Base-by-base conservation (phyloP, 805 yeast genomes). In the Metschnikowia henanensis region DNA sequence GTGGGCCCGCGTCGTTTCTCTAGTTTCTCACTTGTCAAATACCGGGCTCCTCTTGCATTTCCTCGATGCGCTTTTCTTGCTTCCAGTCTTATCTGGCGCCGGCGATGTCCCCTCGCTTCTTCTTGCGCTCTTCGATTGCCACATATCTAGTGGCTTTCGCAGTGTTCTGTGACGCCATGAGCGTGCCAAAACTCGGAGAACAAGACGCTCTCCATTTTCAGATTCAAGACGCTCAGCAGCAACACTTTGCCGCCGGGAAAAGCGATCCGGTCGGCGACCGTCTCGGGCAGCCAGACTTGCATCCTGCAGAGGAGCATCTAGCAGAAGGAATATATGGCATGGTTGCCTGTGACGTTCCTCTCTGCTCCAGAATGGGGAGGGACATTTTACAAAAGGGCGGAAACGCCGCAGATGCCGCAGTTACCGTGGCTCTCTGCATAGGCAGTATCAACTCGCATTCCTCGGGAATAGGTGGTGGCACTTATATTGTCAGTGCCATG, bases 391-490 rank as follows among this genome's bases (percentile, higher is more conserved):
- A 63, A 40, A 51, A 55, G 18, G 81, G 80, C 6, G 95, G 97
- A 0, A 83, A 80, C 55, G 97, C 97, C 2, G 97, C 96, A 0
- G 99, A 92, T 61, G 96, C 97, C 0, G 87, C 96, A 0, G 84
- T 92, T 2, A 84, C 96, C 0, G 86, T 87, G 10, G 88, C 95
- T 0, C 70, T 92, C 22, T 92, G 99, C 59, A 80, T 92, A 25
- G 98, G 98, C 2, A 75, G 87, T 41, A 66, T 88, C 18, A 87
- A 87, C 58, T 82, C 89, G 50, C 88, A 84, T 67, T 83, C 84
- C 45, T 83, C 95, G 1, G 96, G 97, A 0, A 83, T 92, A 33
- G 97, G 97, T 6, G 98, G 98, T 4, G 98, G 99, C 8, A 88
- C 86, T 0, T 89, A 79, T 55, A 84, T 86, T 34, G 76, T 66